Evolutionary conservation across 164 flowering plant species (phyloP), one percentile per base, ranked within the genome.

Genomic region (Chimonanthus salicifolius): DNA sequence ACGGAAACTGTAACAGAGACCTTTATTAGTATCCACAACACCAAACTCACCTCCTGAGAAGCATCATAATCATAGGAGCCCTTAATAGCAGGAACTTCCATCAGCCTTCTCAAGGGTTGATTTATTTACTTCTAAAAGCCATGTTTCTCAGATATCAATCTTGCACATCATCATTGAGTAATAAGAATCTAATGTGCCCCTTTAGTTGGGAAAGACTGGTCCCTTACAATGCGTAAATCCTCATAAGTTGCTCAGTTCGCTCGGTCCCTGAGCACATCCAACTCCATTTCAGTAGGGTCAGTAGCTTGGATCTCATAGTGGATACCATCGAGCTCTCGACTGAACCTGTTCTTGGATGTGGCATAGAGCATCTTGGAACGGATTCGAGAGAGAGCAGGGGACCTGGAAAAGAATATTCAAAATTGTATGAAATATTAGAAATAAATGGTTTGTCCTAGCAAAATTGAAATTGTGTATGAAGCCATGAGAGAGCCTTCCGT

Each of bases 261-360:
- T 50, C 97, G 89, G 54, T 90, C 94, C 70, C 78, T 78, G 63
- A 90, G 76, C 81, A 88, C 91, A 58, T 89, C 92, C 51, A 92
- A 81, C 49, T 87, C 92, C 95, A 92, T 86, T 75, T 92, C 97
- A 13, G 90, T 83, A 15, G 94, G 87, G 71, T 90, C 97, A 51
- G 97, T 90, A 13, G 97, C 97, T 79, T 92, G 97, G 68, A 92
- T 83, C 76, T 92, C 97, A 60, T 87, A 87, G 71, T 88, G 94
- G 69, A 90, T 78, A 20, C 97, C 95, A 45, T 86, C 85, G 47
- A 92, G 84, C 77, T 82, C 91, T 72, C 91, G 80, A 54, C 92
- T 79, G 80, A 92, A 83, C 76, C 88, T 78, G 48, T 85, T 89
- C 83, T 90, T 89, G 64, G 95, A 89, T 50, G 94, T 89, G 16